Conservation (phyloP, 2,329 filamentous ascomycete species). For the Exophiala lecanii-corni region DNA sequence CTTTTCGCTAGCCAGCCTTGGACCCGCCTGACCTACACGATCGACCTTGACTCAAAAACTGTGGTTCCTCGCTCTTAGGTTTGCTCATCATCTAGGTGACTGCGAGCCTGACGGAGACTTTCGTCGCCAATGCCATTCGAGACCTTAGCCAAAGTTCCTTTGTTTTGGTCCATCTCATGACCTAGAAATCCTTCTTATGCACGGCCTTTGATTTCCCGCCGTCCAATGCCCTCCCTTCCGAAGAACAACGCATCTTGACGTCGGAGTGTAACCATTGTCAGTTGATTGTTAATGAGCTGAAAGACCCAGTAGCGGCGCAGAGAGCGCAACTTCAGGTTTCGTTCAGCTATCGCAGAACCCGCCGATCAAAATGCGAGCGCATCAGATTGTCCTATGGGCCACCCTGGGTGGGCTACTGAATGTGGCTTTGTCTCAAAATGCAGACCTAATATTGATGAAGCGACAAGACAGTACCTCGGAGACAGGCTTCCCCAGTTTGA, state of each 20-base stretch:
- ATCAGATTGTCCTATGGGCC: slow-evolving; percentile 6
- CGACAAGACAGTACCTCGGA: slow-evolving; percentile 12
- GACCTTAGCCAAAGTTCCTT: background rate
- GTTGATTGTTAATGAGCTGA: slow-evolving; percentile 9
- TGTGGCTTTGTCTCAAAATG: background rate
- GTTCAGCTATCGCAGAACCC: too few relatives aligned
- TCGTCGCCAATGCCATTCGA: background rate
- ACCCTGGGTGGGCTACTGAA: slow-evolving; percentile 11
- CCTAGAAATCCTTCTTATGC: background rate
- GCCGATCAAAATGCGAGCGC: slow-evolving; percentile 11
- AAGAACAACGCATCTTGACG: slow-evolving; percentile 11
- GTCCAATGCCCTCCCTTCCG: background rate
- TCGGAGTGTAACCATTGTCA: slow-evolving; percentile 10
- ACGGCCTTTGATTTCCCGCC: slow-evolving; percentile 1
- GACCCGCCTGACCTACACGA: slow-evolving; percentile 6
- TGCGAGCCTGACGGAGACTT: background rate
- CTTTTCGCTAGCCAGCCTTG: slow-evolving; percentile 12
- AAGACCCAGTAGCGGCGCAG: background rate
- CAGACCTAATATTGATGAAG: slow-evolving; percentile 5
- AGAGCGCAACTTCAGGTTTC: slow-evolving; percentile 4
- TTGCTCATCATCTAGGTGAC: background rate
- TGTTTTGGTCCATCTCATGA: slow-evolving; percentile 1
- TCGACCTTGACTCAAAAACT: slow-evolving; percentile 4
- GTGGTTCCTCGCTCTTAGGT: slow-evolving; percentile 2
- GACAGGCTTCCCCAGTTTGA: slow-evolving; percentile 12